These are phyloP conservation scores for Isatis tinctoria DNA, from an alignment of 345 rosid species.

Conservation along the genomic window DNA sequence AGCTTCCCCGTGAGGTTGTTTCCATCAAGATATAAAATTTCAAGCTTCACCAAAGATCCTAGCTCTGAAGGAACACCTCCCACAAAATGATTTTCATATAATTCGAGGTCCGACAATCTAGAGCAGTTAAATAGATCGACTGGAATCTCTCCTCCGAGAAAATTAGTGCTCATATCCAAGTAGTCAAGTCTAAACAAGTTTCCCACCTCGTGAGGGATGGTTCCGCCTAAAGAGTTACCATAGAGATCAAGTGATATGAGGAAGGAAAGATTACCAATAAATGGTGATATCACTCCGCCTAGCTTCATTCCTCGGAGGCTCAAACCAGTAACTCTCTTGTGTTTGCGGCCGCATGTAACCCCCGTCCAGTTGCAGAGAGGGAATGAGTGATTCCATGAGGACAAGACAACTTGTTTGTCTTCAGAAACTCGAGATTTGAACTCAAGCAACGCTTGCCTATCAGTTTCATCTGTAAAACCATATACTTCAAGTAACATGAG, in stretches of 20 bases:
- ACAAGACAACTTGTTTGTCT: not conserved
- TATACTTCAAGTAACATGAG: not conserved
- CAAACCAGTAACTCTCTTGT: not conserved
- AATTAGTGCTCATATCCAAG: not conserved
- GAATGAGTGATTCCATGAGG: not conserved
- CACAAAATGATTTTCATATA: not conserved
- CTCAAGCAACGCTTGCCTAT: not conserved
- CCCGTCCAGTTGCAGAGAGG: conserved; percentile 12
- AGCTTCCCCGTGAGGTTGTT: not conserved
- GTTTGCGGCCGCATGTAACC: not conserved
- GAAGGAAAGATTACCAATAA: conserved; percentile 21
- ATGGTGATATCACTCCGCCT: too few species aligned
- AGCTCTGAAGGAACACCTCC: not conserved
- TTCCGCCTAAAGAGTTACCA: not conserved
- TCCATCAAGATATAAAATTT: not conserved
- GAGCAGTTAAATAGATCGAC: too few species aligned
- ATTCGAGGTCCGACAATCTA: too few species aligned
- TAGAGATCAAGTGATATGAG: not conserved
- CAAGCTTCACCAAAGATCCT: too few species aligned
- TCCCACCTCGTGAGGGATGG: not conserved
- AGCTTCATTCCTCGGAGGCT: too few species aligned
- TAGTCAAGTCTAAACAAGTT: not conserved
- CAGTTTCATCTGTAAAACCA: not conserved
- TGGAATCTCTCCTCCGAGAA: too few species aligned
- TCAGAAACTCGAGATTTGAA: conserved; percentile 7